phyloP scores from a whole-genome alignment of 495 filamentous ascomycete genomes.

The Clavariopsis aquatica region DNA sequence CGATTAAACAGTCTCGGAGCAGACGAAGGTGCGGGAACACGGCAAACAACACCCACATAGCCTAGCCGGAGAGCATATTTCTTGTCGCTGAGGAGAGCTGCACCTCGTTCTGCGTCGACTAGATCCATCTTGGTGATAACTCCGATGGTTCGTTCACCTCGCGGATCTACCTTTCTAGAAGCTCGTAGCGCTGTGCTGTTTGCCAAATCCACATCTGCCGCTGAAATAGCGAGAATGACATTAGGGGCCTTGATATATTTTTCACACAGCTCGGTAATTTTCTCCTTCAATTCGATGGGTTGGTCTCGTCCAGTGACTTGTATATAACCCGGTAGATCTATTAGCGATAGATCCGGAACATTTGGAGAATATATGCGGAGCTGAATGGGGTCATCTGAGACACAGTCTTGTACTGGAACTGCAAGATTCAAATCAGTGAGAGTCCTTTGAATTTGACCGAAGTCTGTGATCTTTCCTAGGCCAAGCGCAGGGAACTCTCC shows the following conservation, averaged over 20 bases:
- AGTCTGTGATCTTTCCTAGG: conserved; percentile 88
- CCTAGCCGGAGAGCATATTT: conserved; percentile 94
- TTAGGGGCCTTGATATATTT: conserved; percentile 98
- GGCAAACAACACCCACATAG: conserved; percentile 95
- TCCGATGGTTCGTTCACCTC: conserved; percentile 94
- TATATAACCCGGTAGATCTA: conserved; percentile 96
- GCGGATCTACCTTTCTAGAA: conserved; percentile 86
- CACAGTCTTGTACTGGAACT: conserved; percentile 84
- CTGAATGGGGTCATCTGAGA: conserved; percentile 95
- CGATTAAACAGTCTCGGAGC: conserved; percentile 71
- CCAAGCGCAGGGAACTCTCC: conserved; percentile 95
- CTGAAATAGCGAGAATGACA: conserved; percentile 94
- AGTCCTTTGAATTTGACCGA: conserved; percentile 86
- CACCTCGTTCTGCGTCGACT: conserved; percentile 79
- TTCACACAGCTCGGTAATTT: conserved; percentile 94
- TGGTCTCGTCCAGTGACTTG: conserved; percentile 91
- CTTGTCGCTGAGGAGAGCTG: conserved; percentile 74
- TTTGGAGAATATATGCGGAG: conserved; percentile 92
- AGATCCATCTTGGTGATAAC: conserved; percentile 99
- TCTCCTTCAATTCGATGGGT: conserved; percentile 86
- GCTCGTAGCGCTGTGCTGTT: conserved; percentile 93
- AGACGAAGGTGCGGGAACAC: conserved; percentile 63
- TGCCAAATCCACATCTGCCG: conserved; percentile 93
- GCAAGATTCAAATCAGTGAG: conserved; percentile 93
- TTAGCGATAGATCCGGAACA: conserved; percentile 93